Base-by-base conservation (phyloP, 225 moss, liverwort and hornwort species). In the Physcomitrium patens region DNA sequence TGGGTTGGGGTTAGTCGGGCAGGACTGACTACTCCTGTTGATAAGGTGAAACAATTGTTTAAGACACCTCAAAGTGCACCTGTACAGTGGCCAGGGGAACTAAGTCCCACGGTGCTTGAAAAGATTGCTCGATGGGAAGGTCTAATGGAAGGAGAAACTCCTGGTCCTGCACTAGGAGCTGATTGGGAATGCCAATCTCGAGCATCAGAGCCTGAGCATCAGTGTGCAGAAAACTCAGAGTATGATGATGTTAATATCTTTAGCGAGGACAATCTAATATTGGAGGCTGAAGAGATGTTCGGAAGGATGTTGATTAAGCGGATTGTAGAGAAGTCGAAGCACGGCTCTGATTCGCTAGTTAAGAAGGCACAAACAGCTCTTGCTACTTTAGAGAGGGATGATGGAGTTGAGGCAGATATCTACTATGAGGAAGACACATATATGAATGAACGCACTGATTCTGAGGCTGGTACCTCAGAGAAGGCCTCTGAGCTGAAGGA, bases 121-220 rank as follows among this genome's bases (percentile, higher is more conserved):
- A 89, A 89, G 56, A 83, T 89, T 10, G 79, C 81, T 2, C 83
- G 78, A 58, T 89, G 89, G 89, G 89, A 89, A 59, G 89, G 89
- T 37, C 52, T 89, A 31, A 82, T 84, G 81, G 83, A 83, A 17
- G 83, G 83, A 20, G 83, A 89, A 63, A 83, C 83, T 8, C 86
- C 89, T 47, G 88, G 83, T 24, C 88, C 86, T 52, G 86, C 86
- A 28, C 79, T 77, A 13, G 83, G 83, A 42, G 86, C 89, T 7
- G 86, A 86, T 75, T 86, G 89, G 89, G 89, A 89, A 64, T 83
- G 86, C 69, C 89, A 83, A 50, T 89, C 89, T 9, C 78, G 83
- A 51, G 79, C 68, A 16, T 82, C 81, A 12, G 85, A 86, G 65
- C 51, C 68, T 14, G 85, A 82, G 61, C 79, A 79, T 44, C 73